Evolutionary conservation across 768 basidiomycete species (phyloP).

Genomic region (Cyclocybe cylindracea): DNA sequence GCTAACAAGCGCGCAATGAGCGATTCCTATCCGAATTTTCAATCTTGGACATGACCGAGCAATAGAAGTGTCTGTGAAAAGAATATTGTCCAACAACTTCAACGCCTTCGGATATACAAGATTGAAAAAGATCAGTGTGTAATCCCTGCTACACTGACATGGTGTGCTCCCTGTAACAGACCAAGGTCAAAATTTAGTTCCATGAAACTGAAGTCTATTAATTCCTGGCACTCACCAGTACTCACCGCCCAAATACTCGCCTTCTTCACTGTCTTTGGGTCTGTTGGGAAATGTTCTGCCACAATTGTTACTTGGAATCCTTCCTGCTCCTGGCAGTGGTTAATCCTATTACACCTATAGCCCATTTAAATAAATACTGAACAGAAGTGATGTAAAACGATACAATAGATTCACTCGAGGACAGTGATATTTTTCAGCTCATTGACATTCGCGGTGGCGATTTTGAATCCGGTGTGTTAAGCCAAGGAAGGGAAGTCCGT

Average conservation of each 20-base stretch:
- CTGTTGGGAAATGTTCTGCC: constrained; percentile 20
- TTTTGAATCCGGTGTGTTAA: background rate
- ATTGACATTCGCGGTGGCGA: background rate
- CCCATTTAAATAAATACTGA: background rate
- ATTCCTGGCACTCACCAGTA: too few relatives aligned
- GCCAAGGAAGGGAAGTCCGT: background rate
- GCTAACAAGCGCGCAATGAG: too few relatives aligned
- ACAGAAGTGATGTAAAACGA: background rate
- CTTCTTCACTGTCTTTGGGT: constrained; percentile 50
- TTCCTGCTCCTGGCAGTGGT: constrained; percentile 62
- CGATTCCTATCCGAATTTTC: too few relatives aligned
- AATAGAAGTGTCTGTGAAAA: too few relatives aligned
- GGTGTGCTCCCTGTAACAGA: constrained; percentile 59
- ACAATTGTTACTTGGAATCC: constrained; percentile 54
- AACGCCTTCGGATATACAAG: too few relatives aligned
- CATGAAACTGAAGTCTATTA: background rate
- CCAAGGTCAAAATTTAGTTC: background rate
- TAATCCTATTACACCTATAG: constrained; percentile 61
- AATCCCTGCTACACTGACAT: constrained; percentile 53
- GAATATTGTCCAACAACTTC: too few relatives aligned
- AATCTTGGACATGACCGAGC: too few relatives aligned
- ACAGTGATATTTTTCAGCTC: constrained; percentile 5
- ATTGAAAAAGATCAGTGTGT: too few relatives aligned
- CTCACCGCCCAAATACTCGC: constrained; percentile 74
- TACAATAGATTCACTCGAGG: constrained; percentile 2